Evolutionary conservation across 2,329 filamentous ascomycete genomes (phyloP).

Genomic region (Tolypocladium cylindrosporum): DNA sequence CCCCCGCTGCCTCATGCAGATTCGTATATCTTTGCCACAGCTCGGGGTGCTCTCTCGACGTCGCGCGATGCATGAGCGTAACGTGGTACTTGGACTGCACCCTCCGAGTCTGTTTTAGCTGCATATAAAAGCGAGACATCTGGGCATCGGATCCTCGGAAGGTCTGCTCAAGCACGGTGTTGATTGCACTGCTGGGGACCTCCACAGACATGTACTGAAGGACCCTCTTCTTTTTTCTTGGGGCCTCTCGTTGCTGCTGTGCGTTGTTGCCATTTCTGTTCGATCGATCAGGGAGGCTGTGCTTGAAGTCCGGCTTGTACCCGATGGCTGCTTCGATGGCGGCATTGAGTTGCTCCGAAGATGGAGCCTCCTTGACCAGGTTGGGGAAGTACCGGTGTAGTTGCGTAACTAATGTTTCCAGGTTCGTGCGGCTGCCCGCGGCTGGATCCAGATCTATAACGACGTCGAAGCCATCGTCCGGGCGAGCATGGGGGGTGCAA

Average conservation of each 20-base stretch:
- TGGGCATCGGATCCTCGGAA: constrained; percentile 49
- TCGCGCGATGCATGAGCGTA: constrained; percentile 77
- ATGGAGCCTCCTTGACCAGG: constrained; percentile 62
- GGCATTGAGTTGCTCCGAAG: constrained; percentile 62
- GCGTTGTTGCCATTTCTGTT: constrained; percentile 14
- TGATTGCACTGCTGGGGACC: constrained; percentile 31
- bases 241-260: constrained; percentile 19
- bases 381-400: constrained; percentile 71
- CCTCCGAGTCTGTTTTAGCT: constrained; percentile 62
- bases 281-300: constrained; percentile 58
- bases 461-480: constrained; percentile 74
- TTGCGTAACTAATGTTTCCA: constrained; percentile 66
- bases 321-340: constrained; percentile 68
- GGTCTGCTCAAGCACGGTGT: constrained; percentile 52
- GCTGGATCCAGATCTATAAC: constrained; percentile 78
- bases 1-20: constrained; percentile 37
- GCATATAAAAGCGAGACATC: constrained; percentile 52
- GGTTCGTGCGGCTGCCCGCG: constrained; percentile 69
- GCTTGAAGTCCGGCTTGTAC: constrained; percentile 67
- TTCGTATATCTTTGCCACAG: constrained; percentile 66
- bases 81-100: constrained; percentile 86
- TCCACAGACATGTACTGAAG: constrained; percentile 49
- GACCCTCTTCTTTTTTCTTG: constrained; percentile 31
- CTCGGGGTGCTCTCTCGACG: constrained; percentile 47
- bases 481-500: constrained; percentile 52